These are phyloP conservation scores for Globisporangium apiculatum DNA, from an alignment of 352 stramenopile species.

Conservation along the genomic window DNA sequence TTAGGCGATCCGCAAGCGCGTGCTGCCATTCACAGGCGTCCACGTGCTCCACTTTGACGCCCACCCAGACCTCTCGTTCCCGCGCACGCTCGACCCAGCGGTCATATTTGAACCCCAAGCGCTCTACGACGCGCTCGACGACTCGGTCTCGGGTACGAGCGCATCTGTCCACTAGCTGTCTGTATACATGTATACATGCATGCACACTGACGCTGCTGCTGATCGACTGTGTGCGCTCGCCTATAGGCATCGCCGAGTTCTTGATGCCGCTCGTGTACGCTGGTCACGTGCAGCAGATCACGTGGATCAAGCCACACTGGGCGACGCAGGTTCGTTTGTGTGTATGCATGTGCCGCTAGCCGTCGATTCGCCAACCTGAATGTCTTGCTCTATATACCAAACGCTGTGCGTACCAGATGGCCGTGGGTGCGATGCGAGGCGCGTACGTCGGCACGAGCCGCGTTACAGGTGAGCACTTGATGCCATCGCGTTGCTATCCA, in stretches of 20 bases:
- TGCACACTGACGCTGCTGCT: neutral
- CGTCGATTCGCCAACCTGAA: too few relatives aligned
- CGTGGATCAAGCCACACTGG: slow-evolving; percentile 83
- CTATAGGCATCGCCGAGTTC: slow-evolving; percentile 79
- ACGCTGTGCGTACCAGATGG: neutral
- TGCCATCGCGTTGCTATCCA: too few relatives aligned
- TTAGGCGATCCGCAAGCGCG: slow-evolving; percentile 64
- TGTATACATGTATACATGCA: neutral
- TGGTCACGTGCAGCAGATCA: slow-evolving; percentile 66
- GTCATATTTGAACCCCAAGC: slow-evolving; percentile 56
- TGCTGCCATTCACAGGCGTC: slow-evolving; percentile 54
- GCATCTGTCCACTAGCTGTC: neutral
- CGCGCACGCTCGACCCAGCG: slow-evolving; percentile 21
- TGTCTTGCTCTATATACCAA: too few relatives aligned
- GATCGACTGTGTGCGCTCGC: neutral
- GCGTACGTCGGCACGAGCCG: slow-evolving; percentile 14
- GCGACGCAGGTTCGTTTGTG: slow-evolving; percentile 40
- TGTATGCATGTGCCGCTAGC: too few relatives aligned
- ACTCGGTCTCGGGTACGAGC: slow-evolving; percentile 29
- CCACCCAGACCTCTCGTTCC: slow-evolving; percentile 83
- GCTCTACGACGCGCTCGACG: slow-evolving; percentile 72
- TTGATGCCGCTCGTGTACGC: slow-evolving; percentile 71
- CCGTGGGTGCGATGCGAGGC: slow-evolving; percentile 1
- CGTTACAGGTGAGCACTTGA: slow-evolving; percentile 1
- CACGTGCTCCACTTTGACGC: slow-evolving; percentile 82